Evolutionary conservation across 768 basidiomycete species (phyloP), one percentile per base, ranked within the genome.

Genomic region (Boletus barrowsii): DNA sequence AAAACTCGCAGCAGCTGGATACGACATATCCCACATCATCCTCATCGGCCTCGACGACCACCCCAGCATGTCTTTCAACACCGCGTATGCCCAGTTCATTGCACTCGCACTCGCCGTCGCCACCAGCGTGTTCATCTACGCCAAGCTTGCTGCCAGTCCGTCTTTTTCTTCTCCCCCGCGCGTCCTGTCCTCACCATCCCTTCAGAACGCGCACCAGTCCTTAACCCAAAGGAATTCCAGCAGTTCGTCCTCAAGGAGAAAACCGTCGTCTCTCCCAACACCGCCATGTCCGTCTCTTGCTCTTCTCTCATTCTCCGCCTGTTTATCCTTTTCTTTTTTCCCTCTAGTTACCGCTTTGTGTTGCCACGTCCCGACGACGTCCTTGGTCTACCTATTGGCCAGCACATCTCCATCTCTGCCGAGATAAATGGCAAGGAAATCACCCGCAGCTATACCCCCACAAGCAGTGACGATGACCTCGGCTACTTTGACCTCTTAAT

Each of bases 401-500:
- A 98, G 75, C 97, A 99, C 79, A 92, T 99, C 64, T 87, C 90
- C 46, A 81, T 99, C 51, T 82, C 84, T 20, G 94, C 96, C 17
- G 87, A 91, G 59, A 93, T 98, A 59, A 83, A 88, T 62, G 95
- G 93, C 64, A 98, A 98, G 77, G 80, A 87, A 40, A 76, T 99
- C 65, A 81, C 84, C 64, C 86, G 97, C 56, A 92, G 86, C 72
- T 99, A 99, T 76, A 99, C 97, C 18, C 97, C 97, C 51, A 93
- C 94, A 22, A 92, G 87, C 68, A 87, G 88, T 64, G 92, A 98
- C 68, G 91, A 96, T 53, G 88, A 98, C 76, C 81, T 79, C 47
- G 97, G 97, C 46, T 83, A 88, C 75, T 98, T 99, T 70, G 95
- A 98, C 72, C 84, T 99, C 55, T 82, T 99, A 64, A 88, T 99